Percentiles rank a stretch among this genome's conserved stretches.
Evolutionary conservation across 2,329 filamentous ascomycete genomes (phyloP).

Genomic region (Parastagonospora nodorum): DNA sequence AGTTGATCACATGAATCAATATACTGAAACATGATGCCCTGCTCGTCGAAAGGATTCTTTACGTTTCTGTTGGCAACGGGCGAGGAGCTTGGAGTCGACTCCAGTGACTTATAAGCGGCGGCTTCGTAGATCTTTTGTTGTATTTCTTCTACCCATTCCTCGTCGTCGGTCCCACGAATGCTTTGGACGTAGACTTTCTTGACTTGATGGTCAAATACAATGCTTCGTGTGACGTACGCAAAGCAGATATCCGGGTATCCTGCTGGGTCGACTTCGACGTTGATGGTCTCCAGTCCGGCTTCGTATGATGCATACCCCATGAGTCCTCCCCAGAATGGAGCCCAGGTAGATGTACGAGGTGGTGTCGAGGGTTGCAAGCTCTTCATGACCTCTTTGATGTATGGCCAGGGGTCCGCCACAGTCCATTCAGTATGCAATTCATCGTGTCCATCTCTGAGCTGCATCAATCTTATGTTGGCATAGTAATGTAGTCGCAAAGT

Average conservation of each 20-base stretch:
- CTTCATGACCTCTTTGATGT: conserved; percentile 47
- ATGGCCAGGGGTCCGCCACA: conserved; percentile 45
- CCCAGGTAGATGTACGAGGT: conserved; percentile 36
- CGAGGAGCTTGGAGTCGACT: conserved; percentile 35
- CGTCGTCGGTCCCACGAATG: conserved; percentile 53
- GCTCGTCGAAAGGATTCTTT: conserved; percentile 37
- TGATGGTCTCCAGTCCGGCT: conserved; percentile 69
- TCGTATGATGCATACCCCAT: conserved; percentile 88
- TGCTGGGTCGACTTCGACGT: conserved; percentile 48
- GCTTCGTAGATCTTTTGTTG: conserved; percentile 37
- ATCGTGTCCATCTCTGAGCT: conserved; percentile 36
- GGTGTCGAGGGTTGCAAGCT: conserved; percentile 34
- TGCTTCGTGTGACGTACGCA: conserved; percentile 74
- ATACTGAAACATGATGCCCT: conserved; percentile 33
- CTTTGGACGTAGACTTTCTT: conserved; percentile 70
- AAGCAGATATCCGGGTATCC: conserved; percentile 71
- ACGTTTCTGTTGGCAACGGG: conserved; percentile 17
- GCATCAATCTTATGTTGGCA: conserved; percentile 26
- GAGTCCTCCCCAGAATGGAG: conserved; percentile 79
- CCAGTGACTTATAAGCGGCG: conserved; percentile 32
- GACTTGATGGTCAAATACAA: conserved; percentile 75
- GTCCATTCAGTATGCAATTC: conserved; percentile 32
- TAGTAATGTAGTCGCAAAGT: conserved; percentile 50
- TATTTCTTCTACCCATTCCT: conserved; percentile 53
- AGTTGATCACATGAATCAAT: conserved; percentile 25